phyloP scores from a whole-genome alignment of 2,329 filamentous ascomycete genomes.

The Ophiostoma sp. region DNA sequence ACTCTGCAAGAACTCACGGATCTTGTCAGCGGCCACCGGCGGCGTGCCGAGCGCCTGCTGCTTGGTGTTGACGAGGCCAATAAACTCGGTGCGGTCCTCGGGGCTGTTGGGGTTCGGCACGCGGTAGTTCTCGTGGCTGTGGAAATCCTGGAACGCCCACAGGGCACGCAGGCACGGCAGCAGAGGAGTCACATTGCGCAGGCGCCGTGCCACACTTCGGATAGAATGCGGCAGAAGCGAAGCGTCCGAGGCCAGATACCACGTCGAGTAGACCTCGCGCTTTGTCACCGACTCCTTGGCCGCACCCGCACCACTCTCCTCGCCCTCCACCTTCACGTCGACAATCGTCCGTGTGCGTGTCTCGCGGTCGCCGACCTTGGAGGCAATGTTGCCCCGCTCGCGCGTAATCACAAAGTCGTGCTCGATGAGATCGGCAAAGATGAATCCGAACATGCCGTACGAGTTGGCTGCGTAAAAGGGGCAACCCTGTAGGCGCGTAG shows the following conservation, averaged over 20 bases:
- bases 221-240: conserved; percentile 72
- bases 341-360: conserved; percentile 76
- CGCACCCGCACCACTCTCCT: conserved; percentile 50
- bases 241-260: conserved; percentile 77
- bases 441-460: conserved; percentile 90
- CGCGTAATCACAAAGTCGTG: conserved; percentile 91
- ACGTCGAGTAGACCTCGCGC: conserved; percentile 84
- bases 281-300: conserved; percentile 78
- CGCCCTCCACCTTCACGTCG: conserved; percentile 67
- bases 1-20: conserved; percentile 84
- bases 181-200: conserved; percentile 75
- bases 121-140: conserved; percentile 53
- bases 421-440: conserved; percentile 88
- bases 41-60: conserved; percentile 74
- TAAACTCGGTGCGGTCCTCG: conserved; percentile 74
- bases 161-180: conserved; percentile 85
- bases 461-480: conserved; percentile 87
- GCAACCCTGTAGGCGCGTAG: conserved; percentile 72
- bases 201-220: conserved; percentile 65
- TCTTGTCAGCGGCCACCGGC: conserved; percentile 67
- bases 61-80: conserved; percentile 72
- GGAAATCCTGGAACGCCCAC: conserved; percentile 76
- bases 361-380: conserved; percentile 59
- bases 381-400: conserved; percentile 72
- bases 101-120: conserved; percentile 43